Evolutionary conservation across 148 eudicot species (phyloP).

Genomic region (Selenicereus undatus): DNA sequence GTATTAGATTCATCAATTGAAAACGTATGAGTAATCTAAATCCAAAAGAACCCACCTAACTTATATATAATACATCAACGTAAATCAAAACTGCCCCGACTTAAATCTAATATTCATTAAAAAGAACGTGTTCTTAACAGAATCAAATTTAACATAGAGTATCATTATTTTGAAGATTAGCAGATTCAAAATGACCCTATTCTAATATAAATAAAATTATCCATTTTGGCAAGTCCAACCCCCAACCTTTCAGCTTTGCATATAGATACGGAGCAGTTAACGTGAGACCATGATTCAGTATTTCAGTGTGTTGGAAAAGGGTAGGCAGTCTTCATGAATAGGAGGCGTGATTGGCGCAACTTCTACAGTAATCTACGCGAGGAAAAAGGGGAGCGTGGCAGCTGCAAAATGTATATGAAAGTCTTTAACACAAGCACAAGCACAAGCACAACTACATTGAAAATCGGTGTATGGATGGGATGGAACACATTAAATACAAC

Average conservation of each 20-base stretch:
- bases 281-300: not conserved
- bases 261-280: not conserved
- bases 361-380: not conserved
- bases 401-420: not conserved
- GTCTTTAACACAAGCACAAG: not conserved
- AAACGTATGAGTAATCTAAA: too few species aligned
- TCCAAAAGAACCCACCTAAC: too few species aligned
- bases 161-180: too few species aligned
- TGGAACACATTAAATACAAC: conserved; percentile 7
- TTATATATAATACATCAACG: too few species aligned
- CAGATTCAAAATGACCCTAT: too few species aligned
- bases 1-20: too few species aligned
- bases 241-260: not conserved
- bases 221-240: too few species aligned
- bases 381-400: not conserved
- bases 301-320: not conserved
- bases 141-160: too few species aligned
- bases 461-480: not conserved
- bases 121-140: too few species aligned
- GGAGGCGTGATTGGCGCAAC: not conserved
- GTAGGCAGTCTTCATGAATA: conserved; percentile 9
- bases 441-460: not conserved
- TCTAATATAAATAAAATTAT: too few species aligned
- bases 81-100: too few species aligned
- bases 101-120: too few species aligned